Percentiles rank a stretch among this genome's conserved stretches.
Evolutionary conservation across 495 filamentous ascomycete species (phyloP).

Genomic region (Trichoderma gamsii): DNA sequence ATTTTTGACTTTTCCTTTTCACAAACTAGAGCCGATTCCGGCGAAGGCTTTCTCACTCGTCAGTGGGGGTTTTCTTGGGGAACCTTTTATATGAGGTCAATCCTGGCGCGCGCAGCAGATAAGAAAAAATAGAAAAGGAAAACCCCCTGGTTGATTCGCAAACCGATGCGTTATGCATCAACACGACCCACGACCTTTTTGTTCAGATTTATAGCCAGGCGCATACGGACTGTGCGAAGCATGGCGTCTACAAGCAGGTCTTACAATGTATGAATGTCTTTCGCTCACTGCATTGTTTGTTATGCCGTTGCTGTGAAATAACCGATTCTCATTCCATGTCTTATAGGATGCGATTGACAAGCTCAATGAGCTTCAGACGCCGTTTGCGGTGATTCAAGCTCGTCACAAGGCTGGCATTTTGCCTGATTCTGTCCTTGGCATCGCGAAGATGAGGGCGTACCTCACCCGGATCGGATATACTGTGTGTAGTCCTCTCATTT

Average conservation of each 20-base stretch:
- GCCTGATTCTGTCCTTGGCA: constrained; percentile 55
- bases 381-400: constrained; percentile 69
- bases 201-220: not conserved
- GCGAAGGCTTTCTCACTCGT: not conserved
- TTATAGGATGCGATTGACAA: constrained; percentile 71
- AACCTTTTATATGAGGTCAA: not conserved
- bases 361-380: constrained; percentile 86
- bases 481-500: constrained; percentile 43
- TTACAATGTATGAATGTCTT: constrained; percentile 22
- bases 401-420: constrained; percentile 62
- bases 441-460: constrained; percentile 74
- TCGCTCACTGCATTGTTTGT: not conserved
- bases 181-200: not conserved
- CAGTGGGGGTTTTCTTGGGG: not conserved
- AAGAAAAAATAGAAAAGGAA: no score
- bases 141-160: not conserved
- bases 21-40: not conserved
- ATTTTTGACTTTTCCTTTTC: not conserved
- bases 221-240: not conserved
- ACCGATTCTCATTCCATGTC: no score
- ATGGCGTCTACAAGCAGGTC: constrained; percentile 20
- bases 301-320: not conserved
- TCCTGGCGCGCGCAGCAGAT: not conserved
- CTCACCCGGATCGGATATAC: constrained; percentile 68
- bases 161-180: constrained; percentile 14